Evolutionary conservation across 2,329 filamentous ascomycete genomes (phyloP), one percentile per base, ranked within the genome.

Genomic region (Diplodia corticola): DNA sequence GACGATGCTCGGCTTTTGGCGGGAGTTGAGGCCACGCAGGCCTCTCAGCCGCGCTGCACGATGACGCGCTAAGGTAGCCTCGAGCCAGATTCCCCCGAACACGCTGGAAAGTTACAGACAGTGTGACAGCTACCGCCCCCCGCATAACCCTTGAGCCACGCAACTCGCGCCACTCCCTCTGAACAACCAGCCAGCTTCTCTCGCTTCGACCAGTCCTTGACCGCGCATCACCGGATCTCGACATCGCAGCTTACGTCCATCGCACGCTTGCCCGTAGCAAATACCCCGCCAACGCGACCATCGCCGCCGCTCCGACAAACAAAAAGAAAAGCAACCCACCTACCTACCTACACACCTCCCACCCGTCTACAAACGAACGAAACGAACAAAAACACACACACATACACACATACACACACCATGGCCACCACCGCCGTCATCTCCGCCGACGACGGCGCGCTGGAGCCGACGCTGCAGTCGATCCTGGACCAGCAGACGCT

Each of bases 401-500:
- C 40, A n/a, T 4, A 24, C n/a, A 24, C n/a, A 3, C 10, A 40
- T 26, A 22, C 9, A 28, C n/a, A n/a, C n/a, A 20, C 63, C 37
- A 82, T 82, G 80, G 72, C 73, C 51, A 74, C 73, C n/a, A 44
- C 65, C 35, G 73, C 75, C 15, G 71, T 74, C 50, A 70, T 75
- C 53, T 67, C 76, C 66, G 79, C 78, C 67, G 89, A 91, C 80
- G 89, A 91, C 80, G 91, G 93, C 77, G 84, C 87, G 73, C 89
- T 98, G 82, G 93, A 96, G 83, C 93, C 95, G 55, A 92, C 91
- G 63, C 91, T 99, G 75, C 91, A 97, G 82, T 91, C 91, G 70
- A 93, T 99, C 76, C 88, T 99, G 74, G 92, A 96, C 83, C 95
- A 99, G 80, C 92, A 93, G 80, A 90, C 91, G 37, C 89, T 99